phyloP scores from a whole-genome alignment of 495 filamentous ascomycete species.

The Penicillium lagena region DNA sequence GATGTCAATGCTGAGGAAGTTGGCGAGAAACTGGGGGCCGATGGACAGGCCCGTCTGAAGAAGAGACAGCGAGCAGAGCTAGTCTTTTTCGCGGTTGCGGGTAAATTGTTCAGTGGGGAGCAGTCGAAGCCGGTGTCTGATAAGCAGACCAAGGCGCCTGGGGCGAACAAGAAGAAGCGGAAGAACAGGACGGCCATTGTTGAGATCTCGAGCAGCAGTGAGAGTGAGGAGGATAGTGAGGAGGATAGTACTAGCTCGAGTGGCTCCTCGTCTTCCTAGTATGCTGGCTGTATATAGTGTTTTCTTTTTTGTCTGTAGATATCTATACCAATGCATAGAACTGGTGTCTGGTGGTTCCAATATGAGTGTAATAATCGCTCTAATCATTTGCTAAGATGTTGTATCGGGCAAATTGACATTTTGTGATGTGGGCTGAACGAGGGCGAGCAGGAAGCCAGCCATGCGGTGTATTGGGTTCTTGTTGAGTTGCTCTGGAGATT shows the following conservation, averaged over 20 bases:
- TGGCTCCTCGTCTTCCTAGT: slow-evolving; percentile 5
- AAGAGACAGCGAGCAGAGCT: slow-evolving; percentile 42
- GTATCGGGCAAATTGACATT: too few relatives aligned
- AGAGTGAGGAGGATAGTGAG: slow-evolving; percentile 29
- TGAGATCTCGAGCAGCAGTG: slow-evolving; percentile 43
- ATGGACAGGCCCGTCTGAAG: slow-evolving; percentile 28
- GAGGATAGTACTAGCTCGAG: slow-evolving; percentile 19
- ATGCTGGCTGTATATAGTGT: neutral
- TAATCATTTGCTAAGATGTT: too few relatives aligned
- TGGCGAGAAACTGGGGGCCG: slow-evolving; percentile 33
- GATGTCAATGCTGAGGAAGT: slow-evolving; percentile 24
- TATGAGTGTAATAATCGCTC: too few relatives aligned
- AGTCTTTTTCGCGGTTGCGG: slow-evolving; percentile 35
- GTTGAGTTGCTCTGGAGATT: too few relatives aligned
- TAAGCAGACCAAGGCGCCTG: too few relatives aligned
- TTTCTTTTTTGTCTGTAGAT: slow-evolving; percentile 9
- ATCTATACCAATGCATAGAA: slow-evolving; percentile 8
- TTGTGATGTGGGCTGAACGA: too few relatives aligned
- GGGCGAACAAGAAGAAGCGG: slow-evolving; percentile 46
- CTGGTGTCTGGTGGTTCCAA: too few relatives aligned
- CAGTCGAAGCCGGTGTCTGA: slow-evolving; percentile 15
- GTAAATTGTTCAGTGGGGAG: slow-evolving; percentile 23
- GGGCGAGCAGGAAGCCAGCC: too few relatives aligned
- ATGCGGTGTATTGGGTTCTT: too few relatives aligned
- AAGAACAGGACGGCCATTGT: slow-evolving; percentile 45